Conservation (phyloP, 2,329 filamentous ascomycete genomes). For the Colletotrichum sp. region DNA sequence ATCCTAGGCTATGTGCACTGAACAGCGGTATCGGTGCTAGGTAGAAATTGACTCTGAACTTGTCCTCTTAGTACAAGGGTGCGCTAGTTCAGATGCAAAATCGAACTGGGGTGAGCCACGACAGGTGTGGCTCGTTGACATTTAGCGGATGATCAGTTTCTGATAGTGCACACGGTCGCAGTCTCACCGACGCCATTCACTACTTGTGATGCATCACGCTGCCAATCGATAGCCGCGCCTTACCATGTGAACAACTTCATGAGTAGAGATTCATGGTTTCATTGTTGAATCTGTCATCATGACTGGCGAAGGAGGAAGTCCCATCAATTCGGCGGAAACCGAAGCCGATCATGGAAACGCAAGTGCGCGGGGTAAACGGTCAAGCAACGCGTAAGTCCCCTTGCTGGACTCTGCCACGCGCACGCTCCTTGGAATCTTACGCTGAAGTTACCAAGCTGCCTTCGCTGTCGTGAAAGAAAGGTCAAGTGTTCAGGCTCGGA, state of each 20-base stretch:
- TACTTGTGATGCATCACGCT: not conserved
- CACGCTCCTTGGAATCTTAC: not conserved
- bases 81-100: not conserved
- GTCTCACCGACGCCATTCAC: not conserved
- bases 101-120: not conserved
- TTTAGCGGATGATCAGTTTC: not conserved
- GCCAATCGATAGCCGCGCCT: not conserved
- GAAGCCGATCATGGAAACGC: not conserved
- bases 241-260: not conserved
- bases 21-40: not conserved
- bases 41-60: not conserved
- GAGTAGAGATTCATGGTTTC: not conserved
- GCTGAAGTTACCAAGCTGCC: not conserved
- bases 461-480: slow-evolving; percentile 8
- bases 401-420: not conserved
- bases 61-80: not conserved
- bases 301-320: not conserved
- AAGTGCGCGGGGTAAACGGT: not conserved
- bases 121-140: not conserved
- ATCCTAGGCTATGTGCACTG: not conserved
- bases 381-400: not conserved
- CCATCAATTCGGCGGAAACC: not conserved
- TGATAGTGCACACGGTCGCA: not conserved
- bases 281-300: not conserved
- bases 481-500: slow-evolving; percentile 7